These are phyloP conservation scores for Aspergillus fumigatus DNA, from an alignment of 2,329 filamentous ascomycete genomes.

Conservation along the genomic window DNA sequence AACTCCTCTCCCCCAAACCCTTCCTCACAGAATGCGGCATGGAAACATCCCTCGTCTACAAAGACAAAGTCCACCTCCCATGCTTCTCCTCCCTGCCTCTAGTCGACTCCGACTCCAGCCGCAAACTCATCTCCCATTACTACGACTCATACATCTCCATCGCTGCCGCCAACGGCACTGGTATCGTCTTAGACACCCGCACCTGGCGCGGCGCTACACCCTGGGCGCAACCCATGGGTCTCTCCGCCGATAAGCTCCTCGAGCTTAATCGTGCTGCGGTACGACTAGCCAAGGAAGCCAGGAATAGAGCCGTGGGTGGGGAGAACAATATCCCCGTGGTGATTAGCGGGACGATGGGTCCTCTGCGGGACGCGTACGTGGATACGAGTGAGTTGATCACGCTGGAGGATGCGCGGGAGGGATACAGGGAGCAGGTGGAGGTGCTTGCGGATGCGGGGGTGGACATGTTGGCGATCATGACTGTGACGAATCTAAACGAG, in stretches of 20 bases:
- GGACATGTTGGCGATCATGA: slow-evolving; percentile 2
- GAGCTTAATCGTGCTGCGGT: neutral
- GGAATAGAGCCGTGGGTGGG: neutral
- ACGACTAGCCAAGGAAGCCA: neutral
- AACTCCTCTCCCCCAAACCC: slow-evolving; percentile 5
- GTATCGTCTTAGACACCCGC: slow-evolving; percentile 9
- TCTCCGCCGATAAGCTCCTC: neutral
- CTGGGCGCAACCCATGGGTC: slow-evolving; percentile 5
- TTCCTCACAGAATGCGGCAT: slow-evolving; percentile 10
- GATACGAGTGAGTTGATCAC: neutral
- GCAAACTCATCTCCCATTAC: neutral
- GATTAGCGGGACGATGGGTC: slow-evolving; percentile 3
- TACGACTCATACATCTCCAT: slow-evolving; percentile 2
- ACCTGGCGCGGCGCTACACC: slow-evolving; percentile 10
- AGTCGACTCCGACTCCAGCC: neutral
- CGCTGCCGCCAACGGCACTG: slow-evolving; percentile 4
- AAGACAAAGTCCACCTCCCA: slow-evolving; percentile 2
- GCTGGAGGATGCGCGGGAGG: neutral
- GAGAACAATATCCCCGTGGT: neutral
- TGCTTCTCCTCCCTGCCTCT: slow-evolving; percentile 1
- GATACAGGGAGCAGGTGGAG: slow-evolving; percentile 1
- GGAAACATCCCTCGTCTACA: slow-evolving; percentile 8
- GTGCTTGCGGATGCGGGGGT: slow-evolving; percentile 5
- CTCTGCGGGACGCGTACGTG: slow-evolving; percentile 4
- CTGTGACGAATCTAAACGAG: slow-evolving; percentile 5